phyloP scores from a whole-genome alignment of 1,284 basidiomycete species.

The Schizopora paradoxa region DNA sequence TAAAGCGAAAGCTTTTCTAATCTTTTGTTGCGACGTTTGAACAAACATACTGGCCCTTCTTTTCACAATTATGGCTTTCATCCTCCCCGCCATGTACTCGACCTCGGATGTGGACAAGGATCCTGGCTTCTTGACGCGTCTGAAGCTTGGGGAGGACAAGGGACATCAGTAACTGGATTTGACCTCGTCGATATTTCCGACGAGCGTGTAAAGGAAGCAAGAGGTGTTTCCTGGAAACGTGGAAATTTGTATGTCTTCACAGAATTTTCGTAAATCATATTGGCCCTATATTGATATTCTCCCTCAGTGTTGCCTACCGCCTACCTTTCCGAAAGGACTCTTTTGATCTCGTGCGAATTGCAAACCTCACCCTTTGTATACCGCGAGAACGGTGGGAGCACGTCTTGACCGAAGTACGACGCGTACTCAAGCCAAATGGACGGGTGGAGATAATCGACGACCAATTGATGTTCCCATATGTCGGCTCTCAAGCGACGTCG shows the following conservation, averaged over 20 bases:
- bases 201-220: constrained; percentile 31
- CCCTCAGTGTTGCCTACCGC: constrained; percentile 42
- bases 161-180: constrained; percentile 51
- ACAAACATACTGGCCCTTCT: constrained; percentile 43
- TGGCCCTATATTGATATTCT: constrained; percentile 18
- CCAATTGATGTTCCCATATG: constrained; percentile 56
- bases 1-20: constrained; percentile 53
- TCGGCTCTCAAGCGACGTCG: constrained; percentile 22
- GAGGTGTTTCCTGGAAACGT: constrained; percentile 50
- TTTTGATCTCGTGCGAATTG: constrained; percentile 69
- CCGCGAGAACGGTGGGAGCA: constrained; percentile 52
- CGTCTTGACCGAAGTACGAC: constrained; percentile 50
- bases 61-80: constrained; percentile 52
- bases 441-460: constrained; percentile 70
- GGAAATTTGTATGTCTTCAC: constrained; percentile 57
- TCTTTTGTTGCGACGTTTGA: constrained; percentile 46
- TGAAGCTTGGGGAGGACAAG: constrained; percentile 45
- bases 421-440: constrained; percentile 52
- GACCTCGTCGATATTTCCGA: constrained; percentile 51
- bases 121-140: constrained; percentile 59
- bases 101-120: constrained; percentile 68
- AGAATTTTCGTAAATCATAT: constrained; percentile 9
- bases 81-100: constrained; percentile 52
- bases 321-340: constrained; percentile 55
- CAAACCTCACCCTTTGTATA: constrained; percentile 56